phyloP scores from a whole-genome alignment of 176 grass and related monocot species.

The Juncus inflexus region DNA sequence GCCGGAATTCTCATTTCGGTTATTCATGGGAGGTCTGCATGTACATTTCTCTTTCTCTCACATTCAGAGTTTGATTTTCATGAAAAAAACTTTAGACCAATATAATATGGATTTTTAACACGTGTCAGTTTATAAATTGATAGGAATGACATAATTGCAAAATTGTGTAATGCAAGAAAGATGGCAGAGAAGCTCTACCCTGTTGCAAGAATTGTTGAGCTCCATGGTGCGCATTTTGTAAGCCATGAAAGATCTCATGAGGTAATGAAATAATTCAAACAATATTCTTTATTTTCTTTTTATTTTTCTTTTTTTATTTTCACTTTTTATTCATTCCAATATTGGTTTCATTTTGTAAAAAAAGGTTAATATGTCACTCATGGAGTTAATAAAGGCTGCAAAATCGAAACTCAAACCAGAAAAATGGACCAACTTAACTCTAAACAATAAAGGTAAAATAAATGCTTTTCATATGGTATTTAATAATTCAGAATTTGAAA shows the following conservation, averaged over 20 bases:
- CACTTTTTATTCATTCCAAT: neutral
- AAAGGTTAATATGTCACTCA: constrained; percentile 61
- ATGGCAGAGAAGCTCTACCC: constrained; percentile 64
- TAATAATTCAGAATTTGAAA: constrained; percentile 5
- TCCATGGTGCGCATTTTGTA: constrained; percentile 69
- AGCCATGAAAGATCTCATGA: constrained; percentile 62
- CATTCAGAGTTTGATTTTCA: neutral
- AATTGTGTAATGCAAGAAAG: constrained; percentile 51
- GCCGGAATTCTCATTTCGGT: constrained; percentile 56
- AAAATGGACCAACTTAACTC: constrained; percentile 51
- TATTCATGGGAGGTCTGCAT: constrained; percentile 64
- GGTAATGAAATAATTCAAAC: constrained; percentile 26
- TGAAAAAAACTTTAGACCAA: neutral
- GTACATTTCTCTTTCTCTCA: neutral
- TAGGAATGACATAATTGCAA: constrained; percentile 74
- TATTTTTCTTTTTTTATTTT: too few relatives aligned
- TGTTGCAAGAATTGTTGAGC: constrained; percentile 60
- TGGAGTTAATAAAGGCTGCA: constrained; percentile 64
- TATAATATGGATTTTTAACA: neutral
- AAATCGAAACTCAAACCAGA: constrained; percentile 45
- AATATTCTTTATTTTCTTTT: neutral
- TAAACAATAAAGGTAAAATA: constrained; percentile 29
- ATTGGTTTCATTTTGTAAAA: neutral
- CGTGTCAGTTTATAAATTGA: neutral
- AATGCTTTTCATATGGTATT: neutral